Evolutionary conservation across 75 land plant genomes (phyloP).

Genomic region (Cryptomeria japonica): DNA sequence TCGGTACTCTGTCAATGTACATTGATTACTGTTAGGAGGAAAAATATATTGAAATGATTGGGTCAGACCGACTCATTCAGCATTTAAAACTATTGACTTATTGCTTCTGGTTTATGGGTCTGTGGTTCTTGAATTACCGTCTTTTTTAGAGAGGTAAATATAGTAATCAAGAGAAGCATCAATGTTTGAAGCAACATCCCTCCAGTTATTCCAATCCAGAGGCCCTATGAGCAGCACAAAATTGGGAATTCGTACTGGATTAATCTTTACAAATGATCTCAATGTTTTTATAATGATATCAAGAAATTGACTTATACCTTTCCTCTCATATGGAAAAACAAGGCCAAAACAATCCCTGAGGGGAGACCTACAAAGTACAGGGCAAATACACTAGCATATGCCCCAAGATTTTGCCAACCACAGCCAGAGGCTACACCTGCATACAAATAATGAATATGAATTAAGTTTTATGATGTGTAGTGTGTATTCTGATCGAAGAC

Average conservation of each 20-base stretch:
- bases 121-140: conserved; percentile 14
- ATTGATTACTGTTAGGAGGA: not conserved
- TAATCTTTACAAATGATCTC: not conserved
- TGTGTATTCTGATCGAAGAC: no score
- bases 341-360: conserved; percentile 21
- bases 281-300: not conserved
- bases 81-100: not conserved
- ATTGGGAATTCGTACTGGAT: not conserved
- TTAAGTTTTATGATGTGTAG: no score
- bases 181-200: conserved; percentile 20
- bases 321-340: conserved; percentile 26
- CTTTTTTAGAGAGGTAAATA: conserved; percentile 31
- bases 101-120: not conserved
- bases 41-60: not conserved
- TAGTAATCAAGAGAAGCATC: conserved; percentile 18
- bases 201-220: conserved; percentile 31
- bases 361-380: conserved; percentile 41
- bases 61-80: not conserved
- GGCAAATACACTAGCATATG: conserved; percentile 28
- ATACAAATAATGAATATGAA: not conserved
- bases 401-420: conserved; percentile 43
- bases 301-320: conserved; percentile 13
- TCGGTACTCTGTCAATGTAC: conserved; percentile 2
- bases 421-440: conserved; percentile 48
- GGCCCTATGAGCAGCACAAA: conserved; percentile 17